Conservation (phyloP, 352 stramenopile species). For the Pythium brachiatum region DNA sequence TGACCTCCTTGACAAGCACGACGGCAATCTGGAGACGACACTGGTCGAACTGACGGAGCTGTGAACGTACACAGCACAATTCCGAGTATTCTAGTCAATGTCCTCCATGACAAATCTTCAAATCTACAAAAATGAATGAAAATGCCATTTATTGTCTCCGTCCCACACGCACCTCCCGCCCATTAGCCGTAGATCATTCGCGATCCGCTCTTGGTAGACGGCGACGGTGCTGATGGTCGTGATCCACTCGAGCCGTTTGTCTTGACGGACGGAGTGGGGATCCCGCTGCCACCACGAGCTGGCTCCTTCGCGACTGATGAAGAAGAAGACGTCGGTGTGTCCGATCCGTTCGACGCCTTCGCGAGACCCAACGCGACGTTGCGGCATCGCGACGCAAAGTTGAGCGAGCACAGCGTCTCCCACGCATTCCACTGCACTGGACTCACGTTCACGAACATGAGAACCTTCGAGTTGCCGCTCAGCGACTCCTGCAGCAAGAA, state of each 20-base stretch:
- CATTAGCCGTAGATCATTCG: slow-evolving; percentile 16
- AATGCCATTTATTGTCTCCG: slow-evolving; percentile 4
- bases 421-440: slow-evolving; percentile 85
- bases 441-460: slow-evolving; percentile 89
- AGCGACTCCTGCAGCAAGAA: slow-evolving; percentile 85
- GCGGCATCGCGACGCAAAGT: slow-evolving; percentile 87
- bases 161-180: not conserved
- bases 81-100: not conserved
- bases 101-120: slow-evolving; percentile 6
- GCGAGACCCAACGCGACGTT: slow-evolving; percentile 86
- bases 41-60: slow-evolving; percentile 62
- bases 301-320: slow-evolving; percentile 14
- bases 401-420: slow-evolving; percentile 90
- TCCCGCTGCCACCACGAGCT: slow-evolving; percentile 4
- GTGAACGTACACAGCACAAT: slow-evolving; percentile 26
- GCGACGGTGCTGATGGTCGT: not conserved
- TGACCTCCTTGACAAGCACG: slow-evolving; percentile 48
- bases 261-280: not conserved
- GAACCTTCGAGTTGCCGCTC: slow-evolving; percentile 76
- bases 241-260: not conserved
- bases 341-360: slow-evolving; percentile 38
- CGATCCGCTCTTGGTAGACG: slow-evolving; percentile 13
- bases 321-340: slow-evolving; percentile 5
- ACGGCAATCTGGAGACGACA: slow-evolving; percentile 54
- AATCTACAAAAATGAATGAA: not conserved